Base-by-base conservation (phyloP, 1,284 basidiomycete species). In the Stereum hirsutum region DNA sequence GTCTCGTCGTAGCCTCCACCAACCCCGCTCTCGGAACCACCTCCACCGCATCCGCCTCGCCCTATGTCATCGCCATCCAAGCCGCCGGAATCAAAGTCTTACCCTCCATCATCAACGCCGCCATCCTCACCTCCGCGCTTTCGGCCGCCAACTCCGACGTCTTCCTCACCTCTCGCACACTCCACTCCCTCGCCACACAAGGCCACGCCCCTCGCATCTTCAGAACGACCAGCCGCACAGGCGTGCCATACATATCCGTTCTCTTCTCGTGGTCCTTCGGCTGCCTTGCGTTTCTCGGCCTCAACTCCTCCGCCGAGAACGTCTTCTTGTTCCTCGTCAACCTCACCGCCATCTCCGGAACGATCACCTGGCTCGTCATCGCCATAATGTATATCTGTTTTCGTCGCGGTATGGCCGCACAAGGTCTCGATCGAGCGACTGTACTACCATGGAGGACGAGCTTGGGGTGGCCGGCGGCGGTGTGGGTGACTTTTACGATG, bases 351-450 rank as follows among this genome's bases (percentile, higher is more conserved):
- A 56, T 78, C 17, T 69, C 72, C 6, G 83, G 82, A 33, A 60
- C 85, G 44, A 70, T 89, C 65, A 86, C 85, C 10, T 95, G 91
- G 91, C 81, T 86, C 55, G 86, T 81, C 48, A 94, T 94, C 55
- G 70, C 69, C 31, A 51, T 90, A 42, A 87, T 83, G 6, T 91
- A 91, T 60, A 60, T 89, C 45, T 79, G 86, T 30, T 94, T 94
- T 69, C 70, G 88, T 57, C 57, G 66, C 5, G 91, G 89, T 33
- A 58, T 86, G 58, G 80, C 81, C 56, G 79, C 63, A 1, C 91
- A 94, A 56, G 84, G 85, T 20, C 74, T 80, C 49, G 70, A 81
- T 49, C 72, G 89, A 40, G 63, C 49, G 5, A 68, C 63, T 2
- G n/a, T n/a, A n/a, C 70, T 95, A 8, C 90, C 90, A 0, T 92